Evolutionary conservation across 768 basidiomycete species (phyloP), one percentile per base, ranked within the genome.

Genomic region (Agrocybe chaxingu): DNA sequence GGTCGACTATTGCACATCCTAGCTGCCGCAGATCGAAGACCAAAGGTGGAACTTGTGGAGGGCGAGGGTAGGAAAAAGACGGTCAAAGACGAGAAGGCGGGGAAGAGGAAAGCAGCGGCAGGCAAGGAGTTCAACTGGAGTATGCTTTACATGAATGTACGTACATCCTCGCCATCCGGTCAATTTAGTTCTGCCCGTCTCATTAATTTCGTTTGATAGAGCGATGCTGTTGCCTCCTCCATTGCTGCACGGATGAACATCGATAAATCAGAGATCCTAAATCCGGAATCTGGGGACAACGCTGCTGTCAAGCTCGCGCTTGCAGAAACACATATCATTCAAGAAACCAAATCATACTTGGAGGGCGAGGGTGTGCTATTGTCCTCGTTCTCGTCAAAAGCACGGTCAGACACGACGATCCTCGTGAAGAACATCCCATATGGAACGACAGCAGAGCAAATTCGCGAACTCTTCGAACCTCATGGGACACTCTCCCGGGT

Each of bases 341-440:
- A 89, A 52, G 96, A 98, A 66, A 98, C 95, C 1, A 97, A 96
- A 62, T 69, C 84, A 0, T 97, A 91, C 66, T 81, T 98, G 12
- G 91, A 94, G 62, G 76, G 79, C 2, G 82, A 89, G 50, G 87
- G 87, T 11, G 82, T 89, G 50, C 63, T 82, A 13, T 67, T 89
- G 1, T 74, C 80, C 2, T 73, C 82, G 0, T 85, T 89, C 56
- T 72, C 76, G 3, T 68, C 76, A 1, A 68, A 67, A 9, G 70
- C 70, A 3, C 76, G 81, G 10, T 95, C 92, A 0, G 82, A 88
- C 58, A 95, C 90, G 0, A 82, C 77, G 32, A 85, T 98, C 54
- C 79, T 99, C 12, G 89, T 98, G 55, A 98, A 98, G 73, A 98
- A 98, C 69, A 92, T 99, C 40, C 96, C 97, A 0, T 96, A 89